Evolutionary conservation across 805 yeast species (phyloP).

Genomic region (Nakazawaea pomicola): DNA sequence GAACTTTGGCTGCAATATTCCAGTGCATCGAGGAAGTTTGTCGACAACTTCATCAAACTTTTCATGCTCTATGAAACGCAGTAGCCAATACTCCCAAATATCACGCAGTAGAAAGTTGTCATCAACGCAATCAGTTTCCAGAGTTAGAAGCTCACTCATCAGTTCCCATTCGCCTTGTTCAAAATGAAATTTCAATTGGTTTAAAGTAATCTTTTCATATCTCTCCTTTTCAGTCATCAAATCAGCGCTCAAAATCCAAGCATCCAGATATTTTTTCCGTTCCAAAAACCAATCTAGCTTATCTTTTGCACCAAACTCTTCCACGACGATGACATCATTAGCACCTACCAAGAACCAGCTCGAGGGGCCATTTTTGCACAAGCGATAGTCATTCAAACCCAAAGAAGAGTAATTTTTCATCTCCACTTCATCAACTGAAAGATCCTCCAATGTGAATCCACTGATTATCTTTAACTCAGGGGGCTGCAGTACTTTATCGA

Average conservation of each 20-base stretch:
- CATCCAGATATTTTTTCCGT: conserved; percentile 50
- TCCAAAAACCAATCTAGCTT: conserved; percentile 68
- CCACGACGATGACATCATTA: conserved; percentile 72
- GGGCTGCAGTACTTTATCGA: conserved; percentile 30
- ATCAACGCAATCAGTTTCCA: conserved; percentile 28
- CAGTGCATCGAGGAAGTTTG: conserved; percentile 50
- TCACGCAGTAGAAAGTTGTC: conserved; percentile 18
- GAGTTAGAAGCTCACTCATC: conserved; percentile 46
- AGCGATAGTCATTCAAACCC: conserved; percentile 76
- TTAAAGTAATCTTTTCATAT: conserved; percentile 49
- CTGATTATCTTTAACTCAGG: conserved; percentile 78
- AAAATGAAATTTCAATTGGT: conserved; percentile 42
- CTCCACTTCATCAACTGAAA: conserved; percentile 74
- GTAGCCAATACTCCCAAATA: conserved; percentile 63
- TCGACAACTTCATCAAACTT: conserved; percentile 43
- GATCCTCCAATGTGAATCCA: conserved; percentile 61
- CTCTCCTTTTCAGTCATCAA: conserved; percentile 47
- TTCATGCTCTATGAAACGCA: conserved; percentile 42
- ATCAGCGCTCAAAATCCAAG: conserved; percentile 73
- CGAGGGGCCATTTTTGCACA: conserved; percentile 47
- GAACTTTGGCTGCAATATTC: conserved; percentile 24
- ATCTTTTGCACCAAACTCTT: conserved; percentile 66
- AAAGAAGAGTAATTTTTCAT: conserved; percentile 50
- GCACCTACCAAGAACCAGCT: conserved; percentile 73
- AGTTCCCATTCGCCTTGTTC: conserved; percentile 45